These are phyloP conservation scores for Rhododendron ovatum DNA, from an alignment of 148 eudicot genomes.

Conservation along the genomic window DNA sequence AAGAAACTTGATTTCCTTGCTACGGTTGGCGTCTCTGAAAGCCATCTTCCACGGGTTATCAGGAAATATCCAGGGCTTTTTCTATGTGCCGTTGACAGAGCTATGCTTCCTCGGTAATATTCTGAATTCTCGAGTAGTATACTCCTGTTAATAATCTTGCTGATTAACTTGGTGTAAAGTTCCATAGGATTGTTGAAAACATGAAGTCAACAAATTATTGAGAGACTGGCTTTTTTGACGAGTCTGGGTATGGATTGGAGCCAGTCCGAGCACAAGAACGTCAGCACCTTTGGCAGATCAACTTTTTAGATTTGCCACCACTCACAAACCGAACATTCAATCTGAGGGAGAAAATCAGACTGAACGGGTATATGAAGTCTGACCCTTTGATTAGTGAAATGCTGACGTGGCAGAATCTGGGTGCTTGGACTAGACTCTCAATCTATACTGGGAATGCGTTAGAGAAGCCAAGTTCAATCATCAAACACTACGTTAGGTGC, in stretches of 20 bases:
- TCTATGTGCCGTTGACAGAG: constrained; percentile 50
- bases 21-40: constrained; percentile 43
- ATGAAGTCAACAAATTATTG: not conserved
- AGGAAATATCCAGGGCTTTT: constrained; percentile 82
- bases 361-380: not conserved
- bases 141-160: not conserved
- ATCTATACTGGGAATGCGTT: not conserved
- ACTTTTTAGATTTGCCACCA: not conserved
- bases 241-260: not conserved
- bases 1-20: constrained; percentile 63
- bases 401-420: not conserved
- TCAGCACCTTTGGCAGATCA: not conserved
- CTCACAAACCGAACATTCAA: not conserved
- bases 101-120: constrained; percentile 66
- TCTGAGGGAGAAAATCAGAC: not conserved
- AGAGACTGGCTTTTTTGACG: not conserved
- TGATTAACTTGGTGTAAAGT: not conserved
- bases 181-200: not conserved
- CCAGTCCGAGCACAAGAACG: not conserved
- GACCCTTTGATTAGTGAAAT: not conserved
- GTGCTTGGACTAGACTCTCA: not conserved
- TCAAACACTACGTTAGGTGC: not conserved
- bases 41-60: constrained; percentile 60
- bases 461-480: not conserved
- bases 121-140: not conserved